Conservation (phyloP, 2,329 filamentous ascomycete genomes). For the Claviceps capensis region DNA sequence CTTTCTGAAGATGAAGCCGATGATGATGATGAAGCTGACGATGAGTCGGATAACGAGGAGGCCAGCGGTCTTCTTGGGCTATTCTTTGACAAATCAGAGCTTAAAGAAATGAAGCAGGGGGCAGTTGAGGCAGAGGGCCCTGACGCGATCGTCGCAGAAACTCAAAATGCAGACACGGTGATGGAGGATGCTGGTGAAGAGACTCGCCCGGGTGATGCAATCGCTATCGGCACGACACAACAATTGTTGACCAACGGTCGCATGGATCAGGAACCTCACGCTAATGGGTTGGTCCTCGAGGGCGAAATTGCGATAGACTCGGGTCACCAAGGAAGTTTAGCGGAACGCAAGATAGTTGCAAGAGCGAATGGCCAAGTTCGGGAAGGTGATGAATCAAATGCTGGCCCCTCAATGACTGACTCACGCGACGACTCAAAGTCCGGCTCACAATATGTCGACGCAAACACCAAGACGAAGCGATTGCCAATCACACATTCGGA, state of each 20-base stretch:
- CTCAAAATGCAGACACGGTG: conserved; percentile 11
- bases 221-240: neutral
- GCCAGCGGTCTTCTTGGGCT: conserved; percentile 37
- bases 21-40: conserved; percentile 32
- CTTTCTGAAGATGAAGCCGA: conserved; percentile 25
- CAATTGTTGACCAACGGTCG: neutral
- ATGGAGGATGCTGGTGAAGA: conserved; percentile 2
- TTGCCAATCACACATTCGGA: conserved; percentile 29
- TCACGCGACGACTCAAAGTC: neutral
- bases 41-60: conserved; percentile 28
- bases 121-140: conserved; percentile 11
- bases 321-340: neutral
- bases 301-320: neutral
- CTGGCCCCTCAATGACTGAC: conserved; percentile 1
- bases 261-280: neutral
- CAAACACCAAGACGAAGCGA: conserved; percentile 12
- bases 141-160: conserved; percentile 6
- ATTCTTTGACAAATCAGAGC: conserved; percentile 44
- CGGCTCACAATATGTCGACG: neutral
- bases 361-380: neutral
- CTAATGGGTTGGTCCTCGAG: neutral
- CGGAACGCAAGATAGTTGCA: no score
- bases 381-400: neutral
- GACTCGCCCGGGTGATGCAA: neutral
- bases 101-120: conserved; percentile 36